phyloP scores from a whole-genome alignment of 257 asterid species.

The Fraxinus americana region DNA sequence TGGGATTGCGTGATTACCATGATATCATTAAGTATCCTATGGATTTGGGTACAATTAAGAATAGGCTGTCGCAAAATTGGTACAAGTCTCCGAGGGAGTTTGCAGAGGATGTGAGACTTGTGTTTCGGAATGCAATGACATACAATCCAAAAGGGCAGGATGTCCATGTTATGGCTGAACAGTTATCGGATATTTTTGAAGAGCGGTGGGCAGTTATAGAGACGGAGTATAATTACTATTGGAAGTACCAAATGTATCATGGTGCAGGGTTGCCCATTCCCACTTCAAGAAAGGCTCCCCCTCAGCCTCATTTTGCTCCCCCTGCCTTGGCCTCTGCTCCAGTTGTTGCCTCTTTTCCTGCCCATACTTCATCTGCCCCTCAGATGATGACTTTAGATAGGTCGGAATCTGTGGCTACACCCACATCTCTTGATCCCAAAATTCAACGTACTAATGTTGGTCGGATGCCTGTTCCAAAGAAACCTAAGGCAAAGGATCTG shows the following conservation, averaged over 20 bases:
- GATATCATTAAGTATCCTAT: conserved; percentile 77
- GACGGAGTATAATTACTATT: conserved; percentile 54
- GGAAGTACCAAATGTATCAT: conserved; percentile 63
- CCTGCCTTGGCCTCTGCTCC: conserved; percentile 15
- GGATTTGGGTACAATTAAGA: conserved; percentile 91
- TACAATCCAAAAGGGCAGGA: conserved; percentile 93
- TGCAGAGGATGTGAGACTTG: conserved; percentile 89
- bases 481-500: conserved; percentile 94
- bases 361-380: conserved; percentile 34
- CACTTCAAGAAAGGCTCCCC: conserved; percentile 50
- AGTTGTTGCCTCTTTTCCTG: conserved; percentile 32
- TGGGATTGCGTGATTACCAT: conserved; percentile 77
- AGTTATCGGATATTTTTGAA: conserved; percentile 64
- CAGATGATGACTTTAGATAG: conserved; percentile 49
- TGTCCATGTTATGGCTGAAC: conserved; percentile 84
- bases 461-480: conserved; percentile 78
- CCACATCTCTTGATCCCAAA: conserved; percentile 50
- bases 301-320: conserved; percentile 43
- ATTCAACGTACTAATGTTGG: conserved; percentile 48
- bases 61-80: conserved; percentile 58
- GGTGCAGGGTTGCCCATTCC: conserved; percentile 68
- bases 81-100: conserved; percentile 77
- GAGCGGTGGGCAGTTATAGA: conserved; percentile 82
- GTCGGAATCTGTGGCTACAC: conserved; percentile 43
- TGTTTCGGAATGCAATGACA: conserved; percentile 86